A percentile compares a stretch with the other conserved stretches of the same genome.
phyloP scores from a whole-genome alignment of 345 rosid genomes.

The Microthlaspi erraticum region DNA sequence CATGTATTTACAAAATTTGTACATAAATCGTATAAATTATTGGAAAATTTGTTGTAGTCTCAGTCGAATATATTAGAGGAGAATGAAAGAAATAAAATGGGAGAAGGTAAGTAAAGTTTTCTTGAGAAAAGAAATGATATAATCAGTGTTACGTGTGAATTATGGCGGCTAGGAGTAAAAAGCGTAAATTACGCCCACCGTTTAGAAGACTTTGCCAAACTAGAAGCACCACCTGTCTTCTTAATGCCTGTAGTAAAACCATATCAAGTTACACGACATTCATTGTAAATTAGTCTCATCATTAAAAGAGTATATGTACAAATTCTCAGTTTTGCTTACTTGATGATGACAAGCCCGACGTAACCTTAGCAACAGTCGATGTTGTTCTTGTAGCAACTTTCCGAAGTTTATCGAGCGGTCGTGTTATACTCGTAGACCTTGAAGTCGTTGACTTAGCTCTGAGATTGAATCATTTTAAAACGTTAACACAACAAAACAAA shows the following conservation, averaged over 20 bases:
- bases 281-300: constrained; percentile 2
- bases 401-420: constrained; percentile 41
- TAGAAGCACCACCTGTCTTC: constrained; percentile 46
- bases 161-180: constrained; percentile 1
- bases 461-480: neutral
- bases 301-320: neutral
- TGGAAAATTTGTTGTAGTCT: constrained; percentile 32
- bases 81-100: neutral
- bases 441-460: constrained; percentile 39
- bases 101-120: constrained; percentile 18
- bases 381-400: constrained; percentile 44
- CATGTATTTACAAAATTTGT: constrained; percentile 29
- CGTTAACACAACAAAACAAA: neutral
- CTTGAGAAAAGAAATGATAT: constrained; percentile 10
- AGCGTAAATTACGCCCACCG: constrained; percentile 51
- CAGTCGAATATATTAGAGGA: constrained; percentile 12
- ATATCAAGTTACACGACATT: neutral
- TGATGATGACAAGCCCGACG: constrained; percentile 50
- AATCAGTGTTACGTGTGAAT: constrained; percentile 35
- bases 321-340: constrained; percentile 39
- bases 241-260: constrained; percentile 51
- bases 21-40: constrained; percentile 14
- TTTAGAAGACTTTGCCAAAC: constrained; percentile 50
- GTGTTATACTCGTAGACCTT: constrained; percentile 31
- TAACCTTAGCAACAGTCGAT: constrained; percentile 46